Evolutionary conservation across 1,284 basidiomycete genomes (phyloP).

Genomic region (Papiliotrema flavescens): DNA sequence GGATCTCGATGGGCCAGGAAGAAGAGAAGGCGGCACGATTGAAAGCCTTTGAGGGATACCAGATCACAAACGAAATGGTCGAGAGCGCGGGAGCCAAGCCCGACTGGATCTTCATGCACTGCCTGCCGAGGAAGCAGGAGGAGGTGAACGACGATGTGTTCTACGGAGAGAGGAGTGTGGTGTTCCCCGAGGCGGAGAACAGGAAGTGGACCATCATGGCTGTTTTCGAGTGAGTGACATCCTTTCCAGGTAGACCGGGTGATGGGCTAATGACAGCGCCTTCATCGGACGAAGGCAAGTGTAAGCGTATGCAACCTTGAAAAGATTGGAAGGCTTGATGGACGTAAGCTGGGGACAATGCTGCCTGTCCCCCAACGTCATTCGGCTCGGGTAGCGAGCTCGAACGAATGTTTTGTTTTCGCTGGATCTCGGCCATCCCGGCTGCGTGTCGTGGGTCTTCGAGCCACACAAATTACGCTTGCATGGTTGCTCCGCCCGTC

Average conservation of each 20-base stretch:
- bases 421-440: too few relatives aligned
- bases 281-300: not conserved
- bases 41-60: slow-evolving; percentile 85
- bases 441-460: too few relatives aligned
- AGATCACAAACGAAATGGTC: slow-evolving; percentile 85
- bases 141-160: slow-evolving; percentile 92
- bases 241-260: not conserved
- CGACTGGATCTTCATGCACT: slow-evolving; percentile 95
- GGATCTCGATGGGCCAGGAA: slow-evolving; percentile 99
- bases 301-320: too few relatives aligned
- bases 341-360: too few relatives aligned
- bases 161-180: slow-evolving; percentile 50
- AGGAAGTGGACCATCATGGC: slow-evolving; percentile 94
- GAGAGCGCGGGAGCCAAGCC: slow-evolving; percentile 72
- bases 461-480: too few relatives aligned
- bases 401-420: too few relatives aligned
- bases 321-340: too few relatives aligned
- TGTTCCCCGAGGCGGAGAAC: slow-evolving; percentile 63
- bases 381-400: too few relatives aligned
- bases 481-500: too few relatives aligned
- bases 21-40: slow-evolving; percentile 86
- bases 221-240: slow-evolving; percentile 36
- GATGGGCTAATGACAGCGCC: not conserved
- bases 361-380: too few relatives aligned
- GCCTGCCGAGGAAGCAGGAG: slow-evolving; percentile 84